Evolutionary conservation across 2,329 filamentous ascomycete species (phyloP).

Genomic region (Lasiodiplodia sp.): DNA sequence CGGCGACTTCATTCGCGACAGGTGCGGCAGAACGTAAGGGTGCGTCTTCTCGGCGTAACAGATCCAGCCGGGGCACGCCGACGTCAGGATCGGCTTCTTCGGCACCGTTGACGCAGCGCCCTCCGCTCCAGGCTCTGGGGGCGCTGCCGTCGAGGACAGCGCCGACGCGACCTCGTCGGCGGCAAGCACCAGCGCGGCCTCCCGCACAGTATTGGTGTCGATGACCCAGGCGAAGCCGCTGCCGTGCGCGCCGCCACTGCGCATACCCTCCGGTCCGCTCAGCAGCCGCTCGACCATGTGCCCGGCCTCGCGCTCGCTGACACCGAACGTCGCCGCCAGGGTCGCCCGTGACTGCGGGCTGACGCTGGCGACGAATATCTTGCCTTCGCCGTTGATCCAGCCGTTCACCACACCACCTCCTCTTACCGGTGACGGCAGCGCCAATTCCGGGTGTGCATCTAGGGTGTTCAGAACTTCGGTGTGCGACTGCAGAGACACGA

Average conservation of each 20-base stretch:
- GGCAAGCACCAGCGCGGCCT: constrained; percentile 76
- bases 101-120: constrained; percentile 53
- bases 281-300: constrained; percentile 85
- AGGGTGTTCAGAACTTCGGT: constrained; percentile 85
- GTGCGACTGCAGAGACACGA: constrained; percentile 93
- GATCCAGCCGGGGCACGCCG: constrained; percentile 96
- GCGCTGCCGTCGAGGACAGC: constrained; percentile 34
- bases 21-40: constrained; percentile 87
- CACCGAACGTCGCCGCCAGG: constrained; percentile 81
- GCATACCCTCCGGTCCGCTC: constrained; percentile 72
- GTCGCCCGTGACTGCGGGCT: constrained; percentile 91
- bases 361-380: constrained; percentile 88
- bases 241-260: constrained; percentile 71
- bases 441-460: constrained; percentile 64
- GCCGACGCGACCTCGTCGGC: constrained; percentile 55
- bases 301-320: constrained; percentile 76
- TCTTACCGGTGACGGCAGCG: constrained; percentile 40
- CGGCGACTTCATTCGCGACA: constrained; percentile 91
- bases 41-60: constrained; percentile 99
- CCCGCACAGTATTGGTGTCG: constrained; percentile 84
- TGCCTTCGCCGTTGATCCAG: constrained; percentile 57
- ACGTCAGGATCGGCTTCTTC: constrained; percentile 76
- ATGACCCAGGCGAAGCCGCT: constrained; percentile 89
- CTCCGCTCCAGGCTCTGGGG: constrained; percentile 38
- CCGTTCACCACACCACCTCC: constrained; percentile 36